A percentile compares a stretch with the other conserved stretches of the same genome.
These are phyloP conservation scores for Xylaria palmicola DNA, from an alignment of 495 filamentous ascomycete species.

Conservation along the genomic window DNA sequence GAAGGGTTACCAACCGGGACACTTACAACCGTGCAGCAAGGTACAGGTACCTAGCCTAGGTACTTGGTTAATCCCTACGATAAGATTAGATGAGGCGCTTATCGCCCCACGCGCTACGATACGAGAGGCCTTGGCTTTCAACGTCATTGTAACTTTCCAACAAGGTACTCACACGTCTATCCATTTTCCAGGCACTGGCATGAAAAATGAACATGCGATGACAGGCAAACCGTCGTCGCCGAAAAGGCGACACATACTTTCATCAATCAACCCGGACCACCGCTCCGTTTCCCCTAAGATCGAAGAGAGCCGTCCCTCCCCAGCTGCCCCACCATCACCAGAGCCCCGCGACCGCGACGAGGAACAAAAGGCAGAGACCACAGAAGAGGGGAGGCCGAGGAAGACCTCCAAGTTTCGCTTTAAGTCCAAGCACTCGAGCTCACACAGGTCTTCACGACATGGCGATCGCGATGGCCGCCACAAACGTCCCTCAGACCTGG, in stretches of 20 bases:
- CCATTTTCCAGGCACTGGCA: not conserved
- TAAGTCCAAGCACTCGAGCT: slow-evolving; percentile 43
- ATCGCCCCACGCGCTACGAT: not conserved
- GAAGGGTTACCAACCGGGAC: not conserved
- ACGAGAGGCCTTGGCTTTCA: not conserved
- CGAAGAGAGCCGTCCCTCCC: slow-evolving; percentile 1
- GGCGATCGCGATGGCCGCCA: slow-evolving; percentile 13
- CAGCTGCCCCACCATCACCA: slow-evolving; percentile 13
- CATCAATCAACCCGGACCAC: slow-evolving; percentile 41
- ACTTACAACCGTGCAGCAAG: not conserved
- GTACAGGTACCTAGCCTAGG: not conserved
- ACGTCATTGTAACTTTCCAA: slow-evolving; percentile 12
- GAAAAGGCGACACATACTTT: slow-evolving; percentile 45
- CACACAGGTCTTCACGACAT: slow-evolving; percentile 20
- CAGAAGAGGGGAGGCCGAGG: slow-evolving; percentile 18
- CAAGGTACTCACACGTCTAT: not conserved
- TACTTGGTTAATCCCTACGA: not conserved
- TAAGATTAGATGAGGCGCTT: slow-evolving; percentile 8
- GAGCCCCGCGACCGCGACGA: slow-evolving; percentile 20
- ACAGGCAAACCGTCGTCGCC: slow-evolving; percentile 40
- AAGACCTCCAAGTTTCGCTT: slow-evolving; percentile 58
- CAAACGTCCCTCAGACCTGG: slow-evolving; percentile 2
- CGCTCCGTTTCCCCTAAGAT: slow-evolving; percentile 19
- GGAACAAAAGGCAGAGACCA: slow-evolving; percentile 7
- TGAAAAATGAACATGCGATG: slow-evolving; percentile 28